Conservation (phyloP, 2,329 filamentous ascomycete genomes). For the Alternaria ventricosa region DNA sequence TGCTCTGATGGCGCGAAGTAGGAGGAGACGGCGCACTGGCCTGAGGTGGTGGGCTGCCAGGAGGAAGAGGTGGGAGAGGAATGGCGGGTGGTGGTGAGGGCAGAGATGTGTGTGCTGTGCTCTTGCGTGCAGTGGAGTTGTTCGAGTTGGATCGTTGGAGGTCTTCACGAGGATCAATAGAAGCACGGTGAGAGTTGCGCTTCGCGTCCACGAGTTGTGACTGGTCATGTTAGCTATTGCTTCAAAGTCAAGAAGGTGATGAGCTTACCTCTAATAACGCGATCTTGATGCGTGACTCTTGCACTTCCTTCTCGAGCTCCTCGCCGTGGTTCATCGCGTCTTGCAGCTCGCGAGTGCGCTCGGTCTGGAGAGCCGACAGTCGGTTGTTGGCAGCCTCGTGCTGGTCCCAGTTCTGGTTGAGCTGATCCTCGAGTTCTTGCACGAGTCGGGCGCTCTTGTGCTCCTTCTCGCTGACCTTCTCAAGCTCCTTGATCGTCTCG, state of each 20-base stretch:
- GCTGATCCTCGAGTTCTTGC: conserved; percentile 94
- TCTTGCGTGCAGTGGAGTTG: conserved; percentile 81
- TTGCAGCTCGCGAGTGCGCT: conserved; percentile 53
- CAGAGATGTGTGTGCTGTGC: conserved; percentile 78
- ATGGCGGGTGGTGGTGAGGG: conserved; percentile 95
- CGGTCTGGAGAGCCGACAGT: conserved; percentile 70
- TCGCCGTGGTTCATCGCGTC: conserved; percentile 50
- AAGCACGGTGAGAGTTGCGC: conserved; percentile 56
- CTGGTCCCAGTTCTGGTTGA: conserved; percentile 93
- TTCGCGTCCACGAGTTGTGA: conserved; percentile 67
- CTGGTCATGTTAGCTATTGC: conserved; percentile 50
- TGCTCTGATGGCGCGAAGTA: conserved; percentile 77
- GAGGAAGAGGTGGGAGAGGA: conserved; percentile 88
- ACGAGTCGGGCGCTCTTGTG: conserved; percentile 91
- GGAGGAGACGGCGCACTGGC: conserved; percentile 63
- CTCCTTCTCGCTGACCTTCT: conserved; percentile 68
- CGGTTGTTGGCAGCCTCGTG: conserved; percentile 85
- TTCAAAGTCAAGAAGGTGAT: background rate
- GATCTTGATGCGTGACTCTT: conserved; percentile 79
- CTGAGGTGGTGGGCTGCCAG: conserved; percentile 52
- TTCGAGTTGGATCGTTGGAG: conserved; percentile 64
- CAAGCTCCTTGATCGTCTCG: conserved; percentile 63
- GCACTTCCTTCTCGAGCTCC: conserved; percentile 66
- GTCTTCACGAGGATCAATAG: conserved; percentile 53
- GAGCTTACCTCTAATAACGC: conserved; percentile 74